These are phyloP conservation scores for Pugionium dolabratum DNA, from an alignment of 345 rosid species.

Conservation along the genomic window DNA sequence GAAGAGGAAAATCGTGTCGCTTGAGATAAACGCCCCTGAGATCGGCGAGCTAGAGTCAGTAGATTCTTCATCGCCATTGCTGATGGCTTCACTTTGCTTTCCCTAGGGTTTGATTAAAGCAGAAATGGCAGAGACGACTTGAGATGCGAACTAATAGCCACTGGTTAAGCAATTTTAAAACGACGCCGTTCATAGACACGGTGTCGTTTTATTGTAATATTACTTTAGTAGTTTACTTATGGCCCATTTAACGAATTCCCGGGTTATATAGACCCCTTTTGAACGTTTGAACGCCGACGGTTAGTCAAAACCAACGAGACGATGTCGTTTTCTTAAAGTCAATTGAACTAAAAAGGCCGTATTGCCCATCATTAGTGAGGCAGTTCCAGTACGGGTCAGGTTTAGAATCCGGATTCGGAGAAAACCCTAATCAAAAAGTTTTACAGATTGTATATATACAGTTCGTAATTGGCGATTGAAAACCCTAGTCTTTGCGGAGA, in stretches of 20 bases:
- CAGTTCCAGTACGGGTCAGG: slow-evolving; percentile 11
- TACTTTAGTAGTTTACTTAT: not conserved
- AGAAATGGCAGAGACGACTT: slow-evolving; percentile 35
- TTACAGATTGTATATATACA: slow-evolving; percentile 18
- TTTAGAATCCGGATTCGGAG: slow-evolving; percentile 3
- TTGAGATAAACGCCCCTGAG: slow-evolving; percentile 45
- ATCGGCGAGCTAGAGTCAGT: slow-evolving; percentile 58
- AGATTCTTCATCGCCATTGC: slow-evolving; percentile 56
- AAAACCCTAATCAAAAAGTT: slow-evolving; percentile 39
- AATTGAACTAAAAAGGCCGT: too few species aligned
- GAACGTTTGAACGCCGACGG: too few species aligned
- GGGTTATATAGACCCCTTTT: too few species aligned
- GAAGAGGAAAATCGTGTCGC: slow-evolving; percentile 49
- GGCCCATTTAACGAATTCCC: too few species aligned
- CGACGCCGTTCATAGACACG: not conserved
- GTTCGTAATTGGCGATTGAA: not conserved
- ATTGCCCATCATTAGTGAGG: not conserved
- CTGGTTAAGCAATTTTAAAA: not conserved
- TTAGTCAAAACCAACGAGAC: too few species aligned
- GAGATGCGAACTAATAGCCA: slow-evolving; percentile 32
- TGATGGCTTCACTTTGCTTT: slow-evolving; percentile 29
- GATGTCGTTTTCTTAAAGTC: too few species aligned
- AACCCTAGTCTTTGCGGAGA: slow-evolving; percentile 41
- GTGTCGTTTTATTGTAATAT: too few species aligned
- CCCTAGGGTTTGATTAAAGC: slow-evolving; percentile 38